These are phyloP conservation scores for Emergomyces orientalis DNA, from an alignment of 2,329 filamentous ascomycete genomes.

Conservation along the genomic window DNA sequence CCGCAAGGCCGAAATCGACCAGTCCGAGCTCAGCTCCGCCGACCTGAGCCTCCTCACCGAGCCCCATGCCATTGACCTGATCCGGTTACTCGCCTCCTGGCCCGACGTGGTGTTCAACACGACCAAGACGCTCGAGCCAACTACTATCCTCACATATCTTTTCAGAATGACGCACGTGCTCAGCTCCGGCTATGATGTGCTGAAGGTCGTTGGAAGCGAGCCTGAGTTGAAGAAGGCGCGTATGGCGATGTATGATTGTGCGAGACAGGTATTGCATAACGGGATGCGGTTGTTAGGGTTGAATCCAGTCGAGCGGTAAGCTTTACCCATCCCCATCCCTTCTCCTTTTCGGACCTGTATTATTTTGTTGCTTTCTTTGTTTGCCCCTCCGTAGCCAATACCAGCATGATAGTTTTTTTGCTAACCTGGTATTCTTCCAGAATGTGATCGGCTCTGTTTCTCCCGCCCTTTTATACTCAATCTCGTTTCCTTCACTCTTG, in stretches of 20 bases:
- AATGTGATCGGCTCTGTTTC: not conserved
- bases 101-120: slow-evolving; percentile 57
- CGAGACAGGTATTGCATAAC: slow-evolving; percentile 55
- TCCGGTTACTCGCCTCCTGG: slow-evolving; percentile 54
- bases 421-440: not conserved
- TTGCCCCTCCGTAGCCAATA: not conserved
- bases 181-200: slow-evolving; percentile 52
- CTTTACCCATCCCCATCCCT: not conserved
- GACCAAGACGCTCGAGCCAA: slow-evolving; percentile 56
- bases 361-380: not conserved
- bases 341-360: not conserved
- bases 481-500: not conserved
- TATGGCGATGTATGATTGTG: slow-evolving; percentile 53
- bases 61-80: slow-evolving; percentile 52
- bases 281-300: slow-evolving; percentile 57
- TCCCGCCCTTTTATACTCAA: not conserved
- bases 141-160: slow-evolving; percentile 56
- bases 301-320: slow-evolving; percentile 52
- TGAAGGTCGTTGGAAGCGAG: slow-evolving; percentile 54
- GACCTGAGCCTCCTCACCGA: slow-evolving; percentile 54
- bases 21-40: slow-evolving; percentile 43
- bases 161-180: slow-evolving; percentile 58
- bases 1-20: slow-evolving; percentile 45
- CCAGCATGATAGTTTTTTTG: not conserved
- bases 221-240: slow-evolving; percentile 49